Evolutionary conservation across 1,284 basidiomycete genomes (phyloP).

Genomic region (Apiotrichum akiyoshidainum): DNA sequence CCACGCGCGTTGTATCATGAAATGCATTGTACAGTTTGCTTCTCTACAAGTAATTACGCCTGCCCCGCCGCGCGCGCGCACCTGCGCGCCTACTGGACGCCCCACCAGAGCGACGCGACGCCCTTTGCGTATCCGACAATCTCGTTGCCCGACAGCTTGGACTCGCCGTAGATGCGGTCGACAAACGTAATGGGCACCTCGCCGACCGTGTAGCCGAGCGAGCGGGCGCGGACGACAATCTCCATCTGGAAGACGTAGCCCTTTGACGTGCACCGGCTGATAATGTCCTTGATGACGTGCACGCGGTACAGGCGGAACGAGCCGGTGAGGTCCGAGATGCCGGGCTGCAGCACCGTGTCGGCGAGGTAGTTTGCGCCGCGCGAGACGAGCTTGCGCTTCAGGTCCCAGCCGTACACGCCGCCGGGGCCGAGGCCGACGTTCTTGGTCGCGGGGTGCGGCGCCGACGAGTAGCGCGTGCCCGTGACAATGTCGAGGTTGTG

Average conservation of each 20-base stretch:
- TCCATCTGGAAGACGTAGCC: conserved; percentile 98
- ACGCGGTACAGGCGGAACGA: conserved; percentile 79
- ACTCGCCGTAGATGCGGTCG: conserved; percentile 86
- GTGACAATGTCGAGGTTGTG: conserved; percentile 85
- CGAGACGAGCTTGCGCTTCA: conserved; percentile 79
- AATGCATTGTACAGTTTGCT: conserved; percentile 18
- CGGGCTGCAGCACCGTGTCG: conserved; percentile 72
- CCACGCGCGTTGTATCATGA: conserved; percentile 7
- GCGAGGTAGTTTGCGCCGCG: conserved; percentile 83
- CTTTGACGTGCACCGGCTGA: conserved; percentile 74
- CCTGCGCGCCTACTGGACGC: conserved; percentile 50
- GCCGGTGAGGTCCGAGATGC: conserved; percentile 81
- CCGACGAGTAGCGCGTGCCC: conserved; percentile 71
- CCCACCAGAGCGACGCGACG: conserved; percentile 72
- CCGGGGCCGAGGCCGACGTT: conserved; percentile 58
- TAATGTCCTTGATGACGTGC: conserved; percentile 73
- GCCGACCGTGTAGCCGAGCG: conserved; percentile 76
- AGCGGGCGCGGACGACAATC: conserved; percentile 84
- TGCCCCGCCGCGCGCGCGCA: not conserved
- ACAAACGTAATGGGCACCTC: conserved; percentile 93
- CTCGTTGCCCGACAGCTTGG: conserved; percentile 83
- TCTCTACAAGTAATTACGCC: not conserved
- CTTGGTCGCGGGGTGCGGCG: conserved; percentile 45
- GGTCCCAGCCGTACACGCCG: conserved; percentile 84
- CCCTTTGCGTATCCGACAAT: conserved; percentile 84